A percentile compares a stretch with the other conserved stretches of the same genome.
Evolutionary conservation across 176 grass and related monocot genomes (phyloP).

Genomic region (Paspalum vaginatum): DNA sequence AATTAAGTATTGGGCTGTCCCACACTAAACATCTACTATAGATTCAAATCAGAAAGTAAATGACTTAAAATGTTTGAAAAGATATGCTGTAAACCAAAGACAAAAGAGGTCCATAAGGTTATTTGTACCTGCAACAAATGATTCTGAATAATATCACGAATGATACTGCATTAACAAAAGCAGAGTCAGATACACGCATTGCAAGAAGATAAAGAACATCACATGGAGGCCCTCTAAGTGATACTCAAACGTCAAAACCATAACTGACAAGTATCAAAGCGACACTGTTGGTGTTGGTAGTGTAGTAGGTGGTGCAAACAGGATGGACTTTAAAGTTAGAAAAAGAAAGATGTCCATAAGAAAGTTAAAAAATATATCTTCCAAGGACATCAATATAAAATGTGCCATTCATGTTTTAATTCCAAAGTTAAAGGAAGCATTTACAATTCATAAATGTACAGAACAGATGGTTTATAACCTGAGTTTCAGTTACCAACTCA

Average conservation of each 20-base stretch:
- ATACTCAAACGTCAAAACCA: background rate
- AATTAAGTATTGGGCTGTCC: background rate
- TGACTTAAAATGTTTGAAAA: background rate
- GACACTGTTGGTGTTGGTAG: background rate
- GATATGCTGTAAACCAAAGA: background rate
- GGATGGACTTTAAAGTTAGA: background rate
- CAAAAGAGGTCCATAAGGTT: background rate
- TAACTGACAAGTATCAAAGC: background rate
- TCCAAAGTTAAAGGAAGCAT: background rate
- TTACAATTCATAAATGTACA: background rate
- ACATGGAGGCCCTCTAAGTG: background rate
- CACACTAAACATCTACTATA: slow-evolving; percentile 17
- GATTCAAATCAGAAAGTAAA: background rate
- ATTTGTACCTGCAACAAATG: slow-evolving; percentile 89
- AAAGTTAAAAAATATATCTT: background rate
- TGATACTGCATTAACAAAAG: slow-evolving; percentile 72
- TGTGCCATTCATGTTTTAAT: background rate
- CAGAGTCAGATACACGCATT: slow-evolving; percentile 21
- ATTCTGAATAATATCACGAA: slow-evolving; percentile 98
- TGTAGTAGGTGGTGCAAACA: background rate
- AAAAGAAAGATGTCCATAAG: slow-evolving; percentile 8
- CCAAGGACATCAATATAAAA: background rate
- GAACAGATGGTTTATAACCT: slow-evolving; percentile 9
- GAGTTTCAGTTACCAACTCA: background rate
- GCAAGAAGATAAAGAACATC: background rate